Evolutionary conservation across 768 basidiomycete species (phyloP).

Genomic region (Trichaptum fuscoviolaceum): DNA sequence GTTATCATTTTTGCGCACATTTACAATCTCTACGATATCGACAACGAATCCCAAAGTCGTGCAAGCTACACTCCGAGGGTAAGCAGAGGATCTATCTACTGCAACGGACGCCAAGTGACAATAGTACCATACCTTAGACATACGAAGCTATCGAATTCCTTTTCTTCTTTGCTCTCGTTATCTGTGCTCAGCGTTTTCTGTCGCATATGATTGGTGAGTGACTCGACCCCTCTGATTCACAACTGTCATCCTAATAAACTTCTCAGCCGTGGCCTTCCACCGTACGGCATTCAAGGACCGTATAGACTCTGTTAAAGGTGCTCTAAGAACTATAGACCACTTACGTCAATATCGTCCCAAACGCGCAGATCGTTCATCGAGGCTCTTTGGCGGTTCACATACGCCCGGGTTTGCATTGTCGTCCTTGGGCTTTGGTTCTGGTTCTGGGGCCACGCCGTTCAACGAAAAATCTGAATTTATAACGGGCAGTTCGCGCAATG

Average conservation of each 20-base stretch:
- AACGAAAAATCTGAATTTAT: constrained; percentile 34
- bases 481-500: constrained; percentile 15
- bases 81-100: constrained; percentile 14
- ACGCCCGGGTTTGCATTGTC: constrained; percentile 9
- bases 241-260: constrained; percentile 5
- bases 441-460: constrained; percentile 27
- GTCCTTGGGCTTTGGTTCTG: constrained; percentile 10
- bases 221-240: neutral
- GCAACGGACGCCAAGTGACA: neutral
- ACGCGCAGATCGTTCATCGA: constrained; percentile 16
- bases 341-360: constrained; percentile 62
- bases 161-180: constrained; percentile 67
- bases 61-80: constrained; percentile 61
- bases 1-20: constrained; percentile 67
- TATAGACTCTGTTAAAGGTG: constrained; percentile 46
- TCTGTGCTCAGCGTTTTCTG: constrained; percentile 60
- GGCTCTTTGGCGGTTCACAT: constrained; percentile 13
- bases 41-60: constrained; percentile 35
- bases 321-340: constrained; percentile 57
- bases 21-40: constrained; percentile 46
- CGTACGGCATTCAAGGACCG: constrained; percentile 74
- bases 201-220: constrained; percentile 54
- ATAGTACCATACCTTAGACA: constrained; percentile 31
- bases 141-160: constrained; percentile 63
- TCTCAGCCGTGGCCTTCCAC: constrained; percentile 65